Conservation (phyloP, 495 filamentous ascomycete genomes). For the Acidomyces sp. region DNA sequence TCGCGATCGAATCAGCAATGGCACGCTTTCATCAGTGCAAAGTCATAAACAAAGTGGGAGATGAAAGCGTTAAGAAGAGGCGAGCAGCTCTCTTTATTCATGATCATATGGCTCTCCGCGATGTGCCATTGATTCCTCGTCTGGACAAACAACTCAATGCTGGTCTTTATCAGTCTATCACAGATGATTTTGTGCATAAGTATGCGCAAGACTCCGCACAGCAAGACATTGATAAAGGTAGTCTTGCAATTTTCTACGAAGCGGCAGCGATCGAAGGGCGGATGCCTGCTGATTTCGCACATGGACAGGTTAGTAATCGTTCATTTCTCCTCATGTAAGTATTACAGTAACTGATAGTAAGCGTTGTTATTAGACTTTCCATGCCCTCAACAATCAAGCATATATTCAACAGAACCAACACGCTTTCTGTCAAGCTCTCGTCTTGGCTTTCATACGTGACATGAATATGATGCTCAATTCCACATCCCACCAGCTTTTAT, state of each 20-base stretch:
- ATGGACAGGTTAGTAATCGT: slow-evolving; percentile 38
- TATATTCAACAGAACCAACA: slow-evolving; percentile 5
- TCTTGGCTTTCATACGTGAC: slow-evolving; percentile 6
- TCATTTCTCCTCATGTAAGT: slow-evolving; percentile 27
- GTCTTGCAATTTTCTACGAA: slow-evolving; percentile 4
- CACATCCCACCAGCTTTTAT: background rate
- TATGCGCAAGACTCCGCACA: no score
- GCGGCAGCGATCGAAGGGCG: slow-evolving; percentile 5
- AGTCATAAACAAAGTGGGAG: background rate
- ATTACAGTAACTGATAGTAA: slow-evolving; percentile 18
- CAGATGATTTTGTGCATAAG: background rate
- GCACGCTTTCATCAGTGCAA: slow-evolving; percentile 5
- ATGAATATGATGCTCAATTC: background rate
- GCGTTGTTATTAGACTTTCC: slow-evolving; percentile 39
- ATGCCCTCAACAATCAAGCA: slow-evolving; percentile 51
- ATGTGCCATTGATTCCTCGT: background rate
- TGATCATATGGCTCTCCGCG: slow-evolving; percentile 12
- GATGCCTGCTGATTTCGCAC: slow-evolving; percentile 20
- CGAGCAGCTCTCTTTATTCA: no score
- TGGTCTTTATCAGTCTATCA: slow-evolving; percentile 3
- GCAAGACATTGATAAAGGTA: background rate
- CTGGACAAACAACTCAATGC: slow-evolving; percentile 2
- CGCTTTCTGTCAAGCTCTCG: slow-evolving; percentile 3
- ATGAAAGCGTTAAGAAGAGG: background rate
- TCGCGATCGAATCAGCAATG: slow-evolving; percentile 7